These are phyloP conservation scores for Diaporthe citri DNA, from an alignment of 2,329 filamentous ascomycete species.

Conservation along the genomic window DNA sequence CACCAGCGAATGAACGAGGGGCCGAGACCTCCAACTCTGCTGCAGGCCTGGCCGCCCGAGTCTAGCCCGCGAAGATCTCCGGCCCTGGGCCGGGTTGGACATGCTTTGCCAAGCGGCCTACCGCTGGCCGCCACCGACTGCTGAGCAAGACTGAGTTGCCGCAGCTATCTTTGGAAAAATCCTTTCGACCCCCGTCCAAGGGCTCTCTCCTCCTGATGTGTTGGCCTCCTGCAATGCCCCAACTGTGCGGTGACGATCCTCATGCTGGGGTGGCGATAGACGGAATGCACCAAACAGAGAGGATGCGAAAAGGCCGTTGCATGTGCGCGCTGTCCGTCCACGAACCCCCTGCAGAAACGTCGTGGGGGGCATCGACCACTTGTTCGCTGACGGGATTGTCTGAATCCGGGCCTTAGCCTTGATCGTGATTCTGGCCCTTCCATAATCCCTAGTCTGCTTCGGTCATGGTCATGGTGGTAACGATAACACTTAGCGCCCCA, in stretches of 20 bases:
- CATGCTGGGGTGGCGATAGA: neutral
- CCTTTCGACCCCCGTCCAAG: neutral
- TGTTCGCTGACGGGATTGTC: slow-evolving; percentile 4
- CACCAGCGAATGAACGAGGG: slow-evolving; percentile 18
- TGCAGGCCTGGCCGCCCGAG: slow-evolving; percentile 15
- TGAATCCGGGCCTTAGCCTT: neutral
- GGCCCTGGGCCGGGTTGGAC: slow-evolving; percentile 7
- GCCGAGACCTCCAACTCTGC: slow-evolving; percentile 29
- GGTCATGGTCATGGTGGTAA: slow-evolving; percentile 24
- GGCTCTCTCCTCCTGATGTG: neutral
- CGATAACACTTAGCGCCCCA: slow-evolving; percentile 1
- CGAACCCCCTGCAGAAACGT: slow-evolving; percentile 7
- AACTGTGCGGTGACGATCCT: slow-evolving; percentile 31
- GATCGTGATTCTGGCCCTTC: slow-evolving; percentile 30
- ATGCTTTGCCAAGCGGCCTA: slow-evolving; percentile 18
- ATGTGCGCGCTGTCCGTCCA: slow-evolving; percentile 1
- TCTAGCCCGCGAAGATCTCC: slow-evolving; percentile 23
- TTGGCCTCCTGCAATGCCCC: neutral
- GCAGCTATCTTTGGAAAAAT: slow-evolving; percentile 32
- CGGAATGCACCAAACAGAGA: neutral
- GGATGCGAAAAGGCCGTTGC: slow-evolving; percentile 16
- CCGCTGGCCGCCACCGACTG: neutral
- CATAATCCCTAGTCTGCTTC: slow-evolving; percentile 34
- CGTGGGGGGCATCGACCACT: neutral
- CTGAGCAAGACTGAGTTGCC: slow-evolving; percentile 22